Evolutionary conservation across 139 green algal genomes (phyloP).

Genomic region (Choricystis sp.): DNA sequence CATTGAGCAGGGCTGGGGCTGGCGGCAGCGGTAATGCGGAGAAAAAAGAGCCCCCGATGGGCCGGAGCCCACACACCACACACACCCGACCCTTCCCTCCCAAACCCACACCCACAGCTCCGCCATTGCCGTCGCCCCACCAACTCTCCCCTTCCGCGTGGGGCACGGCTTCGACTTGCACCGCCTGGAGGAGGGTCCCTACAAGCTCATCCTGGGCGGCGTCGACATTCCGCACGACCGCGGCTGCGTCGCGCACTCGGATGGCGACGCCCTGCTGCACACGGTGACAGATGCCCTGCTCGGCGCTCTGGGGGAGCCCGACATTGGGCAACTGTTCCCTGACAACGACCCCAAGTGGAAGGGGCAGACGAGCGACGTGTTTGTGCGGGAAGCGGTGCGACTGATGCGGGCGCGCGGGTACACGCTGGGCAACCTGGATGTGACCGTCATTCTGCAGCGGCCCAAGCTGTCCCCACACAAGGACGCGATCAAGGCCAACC

Average conservation of each 20-base stretch:
- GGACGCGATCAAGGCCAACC: constrained; percentile 64
- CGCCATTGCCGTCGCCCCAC: constrained; percentile 2
- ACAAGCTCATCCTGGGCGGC: constrained; percentile 87
- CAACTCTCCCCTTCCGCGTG: constrained; percentile 43
- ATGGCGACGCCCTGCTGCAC: constrained; percentile 91
- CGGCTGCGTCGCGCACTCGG: constrained; percentile 91
- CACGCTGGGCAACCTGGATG: constrained; percentile 85
- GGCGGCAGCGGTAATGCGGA: too few species aligned
- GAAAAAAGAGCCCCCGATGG: too few species aligned
- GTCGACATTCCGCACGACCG: constrained; percentile 88
- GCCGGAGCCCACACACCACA: too few species aligned
- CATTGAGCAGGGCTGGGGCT: too few species aligned
- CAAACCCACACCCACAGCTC: neutral
- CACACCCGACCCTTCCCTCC: neutral
- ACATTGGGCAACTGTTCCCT: constrained; percentile 98
- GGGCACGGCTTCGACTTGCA: constrained; percentile 86
- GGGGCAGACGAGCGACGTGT: constrained; percentile 36
- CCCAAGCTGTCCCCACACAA: constrained; percentile 79
- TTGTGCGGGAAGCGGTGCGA: constrained; percentile 37
- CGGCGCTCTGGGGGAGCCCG: constrained; percentile 80
- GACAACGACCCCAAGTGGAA: constrained; percentile 98
- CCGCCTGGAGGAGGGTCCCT: constrained; percentile 60
- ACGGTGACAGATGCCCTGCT: constrained; percentile 85
- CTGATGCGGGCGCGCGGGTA: constrained; percentile 73
- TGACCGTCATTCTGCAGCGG: constrained; percentile 87